These are phyloP conservation scores for Linaria vulgaris DNA, from an alignment of 257 asterid species.

Conservation along the genomic window DNA sequence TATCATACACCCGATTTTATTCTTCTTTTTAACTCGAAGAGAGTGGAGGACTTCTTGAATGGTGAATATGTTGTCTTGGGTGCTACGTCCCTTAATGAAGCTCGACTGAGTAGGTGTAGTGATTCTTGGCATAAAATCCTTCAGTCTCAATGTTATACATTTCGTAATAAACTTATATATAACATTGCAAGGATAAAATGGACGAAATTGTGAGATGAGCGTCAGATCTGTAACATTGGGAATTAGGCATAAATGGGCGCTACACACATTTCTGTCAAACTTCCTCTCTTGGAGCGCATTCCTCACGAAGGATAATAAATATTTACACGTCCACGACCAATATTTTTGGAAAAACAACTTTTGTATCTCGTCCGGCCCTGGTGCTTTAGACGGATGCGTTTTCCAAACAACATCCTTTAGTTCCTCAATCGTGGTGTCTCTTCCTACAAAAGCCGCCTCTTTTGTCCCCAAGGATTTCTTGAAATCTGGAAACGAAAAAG, in stretches of 20 bases:
- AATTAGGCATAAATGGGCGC: too few relatives aligned
- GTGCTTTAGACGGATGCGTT: not conserved
- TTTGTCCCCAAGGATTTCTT: too few relatives aligned
- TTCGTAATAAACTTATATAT: not conserved
- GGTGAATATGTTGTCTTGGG: too few relatives aligned
- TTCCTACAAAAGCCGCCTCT: not conserved
- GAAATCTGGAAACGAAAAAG: not conserved
- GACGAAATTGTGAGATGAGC: not conserved
- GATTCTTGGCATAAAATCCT: not conserved
- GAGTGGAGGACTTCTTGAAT: too few relatives aligned
- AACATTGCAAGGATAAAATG: not conserved
- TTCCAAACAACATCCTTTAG: not conserved
- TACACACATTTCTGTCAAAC: not conserved
- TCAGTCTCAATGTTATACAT: not conserved
- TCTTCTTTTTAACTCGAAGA: too few relatives aligned
- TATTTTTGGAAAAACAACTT: not conserved
- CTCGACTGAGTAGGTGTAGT: not conserved
- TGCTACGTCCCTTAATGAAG: too few relatives aligned
- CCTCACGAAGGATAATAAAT: not conserved
- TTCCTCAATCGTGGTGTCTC: too few relatives aligned
- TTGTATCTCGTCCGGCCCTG: constrained; percentile 1
- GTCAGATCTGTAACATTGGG: too few relatives aligned
- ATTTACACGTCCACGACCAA: not conserved
- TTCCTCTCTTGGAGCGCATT: not conserved
- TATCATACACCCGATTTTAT: too few relatives aligned